phyloP scores from a whole-genome alignment of 164 flowering plant species.

The Magnolia sinica region DNA sequence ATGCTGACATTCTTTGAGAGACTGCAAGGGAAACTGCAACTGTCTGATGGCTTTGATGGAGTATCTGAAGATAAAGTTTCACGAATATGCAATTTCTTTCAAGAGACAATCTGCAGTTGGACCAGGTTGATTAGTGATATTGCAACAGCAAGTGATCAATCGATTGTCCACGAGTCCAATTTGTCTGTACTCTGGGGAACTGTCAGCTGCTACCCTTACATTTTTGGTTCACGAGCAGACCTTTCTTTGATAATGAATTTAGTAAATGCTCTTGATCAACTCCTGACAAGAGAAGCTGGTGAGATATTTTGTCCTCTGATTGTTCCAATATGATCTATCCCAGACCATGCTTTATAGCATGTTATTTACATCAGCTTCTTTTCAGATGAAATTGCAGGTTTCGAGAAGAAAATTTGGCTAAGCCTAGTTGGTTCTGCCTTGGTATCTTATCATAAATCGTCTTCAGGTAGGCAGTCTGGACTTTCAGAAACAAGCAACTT shows the following conservation, averaged over 20 bases:
- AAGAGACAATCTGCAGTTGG: constrained; percentile 33
- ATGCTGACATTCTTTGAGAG: constrained; percentile 52
- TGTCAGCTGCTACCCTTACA: constrained; percentile 49
- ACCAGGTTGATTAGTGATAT: constrained; percentile 29
- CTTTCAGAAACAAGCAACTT: constrained; percentile 36
- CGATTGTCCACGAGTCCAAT: constrained; percentile 23
- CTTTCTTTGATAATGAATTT: constrained; percentile 45
- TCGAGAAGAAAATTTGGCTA: constrained; percentile 50
- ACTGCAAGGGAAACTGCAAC: constrained; percentile 22
- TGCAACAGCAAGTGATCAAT: constrained; percentile 11
- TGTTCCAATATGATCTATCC: background rate
- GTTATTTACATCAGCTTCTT: constrained; percentile 10
- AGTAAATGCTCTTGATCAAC: constrained; percentile 52
- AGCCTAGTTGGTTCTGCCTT: constrained; percentile 75
- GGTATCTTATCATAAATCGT: constrained; percentile 40
- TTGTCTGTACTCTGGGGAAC: constrained; percentile 74
- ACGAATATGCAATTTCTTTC: constrained; percentile 32
- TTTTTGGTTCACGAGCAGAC: constrained; percentile 25
- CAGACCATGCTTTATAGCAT: background rate
- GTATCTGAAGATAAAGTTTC: constrained; percentile 25
- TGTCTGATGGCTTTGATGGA: constrained; percentile 27
- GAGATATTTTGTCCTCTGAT: constrained; percentile 14
- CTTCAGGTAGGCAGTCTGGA: constrained; percentile 12
- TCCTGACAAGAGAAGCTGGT: constrained; percentile 48
- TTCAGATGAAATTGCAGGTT: constrained; percentile 50